These are phyloP conservation scores for Lumnitzera racemosa DNA, from an alignment of 345 rosid species.

Conservation along the genomic window DNA sequence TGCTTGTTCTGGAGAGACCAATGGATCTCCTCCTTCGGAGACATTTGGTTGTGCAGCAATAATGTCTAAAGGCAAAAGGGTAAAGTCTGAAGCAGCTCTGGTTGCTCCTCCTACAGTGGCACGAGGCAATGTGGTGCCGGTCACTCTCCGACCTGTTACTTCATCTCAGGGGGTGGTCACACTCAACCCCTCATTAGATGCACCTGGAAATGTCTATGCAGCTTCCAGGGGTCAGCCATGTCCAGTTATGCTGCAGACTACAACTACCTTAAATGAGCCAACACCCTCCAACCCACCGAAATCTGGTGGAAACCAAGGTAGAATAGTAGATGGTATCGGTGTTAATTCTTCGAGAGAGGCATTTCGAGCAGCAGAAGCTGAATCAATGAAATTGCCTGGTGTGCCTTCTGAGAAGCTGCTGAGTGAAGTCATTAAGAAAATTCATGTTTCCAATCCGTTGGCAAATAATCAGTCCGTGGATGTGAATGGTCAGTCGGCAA, in stretches of 20 bases:
- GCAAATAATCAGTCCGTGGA: too few relatives aligned
- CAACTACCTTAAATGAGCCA: slow-evolving; percentile 2
- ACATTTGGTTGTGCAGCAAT: slow-evolving; percentile 6
- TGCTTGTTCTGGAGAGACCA: slow-evolving; percentile 5
- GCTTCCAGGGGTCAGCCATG: neutral
- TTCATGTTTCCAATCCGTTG: neutral
- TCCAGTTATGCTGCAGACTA: neutral
- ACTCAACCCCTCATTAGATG: neutral
- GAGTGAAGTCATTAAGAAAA: slow-evolving; percentile 1
- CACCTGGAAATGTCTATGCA: neutral
- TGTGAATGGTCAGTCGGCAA: neutral
- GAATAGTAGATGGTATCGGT: neutral
- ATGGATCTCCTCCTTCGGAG: neutral
- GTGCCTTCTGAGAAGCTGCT: slow-evolving; percentile 8
- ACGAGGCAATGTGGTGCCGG: slow-evolving; percentile 5
- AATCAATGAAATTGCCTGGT: neutral
- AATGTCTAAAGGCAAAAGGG: slow-evolving; percentile 11
- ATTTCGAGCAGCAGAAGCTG: neutral
- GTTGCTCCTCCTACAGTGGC: neutral
- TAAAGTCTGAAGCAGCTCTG: neutral
- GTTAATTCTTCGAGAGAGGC: neutral
- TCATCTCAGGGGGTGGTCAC: neutral
- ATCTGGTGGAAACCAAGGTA: neutral
- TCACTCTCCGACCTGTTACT: neutral
- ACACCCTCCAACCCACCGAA: neutral